Conservation (phyloP, 2,329 filamentous ascomycete genomes). For the Metarhizium humberi region DNA sequence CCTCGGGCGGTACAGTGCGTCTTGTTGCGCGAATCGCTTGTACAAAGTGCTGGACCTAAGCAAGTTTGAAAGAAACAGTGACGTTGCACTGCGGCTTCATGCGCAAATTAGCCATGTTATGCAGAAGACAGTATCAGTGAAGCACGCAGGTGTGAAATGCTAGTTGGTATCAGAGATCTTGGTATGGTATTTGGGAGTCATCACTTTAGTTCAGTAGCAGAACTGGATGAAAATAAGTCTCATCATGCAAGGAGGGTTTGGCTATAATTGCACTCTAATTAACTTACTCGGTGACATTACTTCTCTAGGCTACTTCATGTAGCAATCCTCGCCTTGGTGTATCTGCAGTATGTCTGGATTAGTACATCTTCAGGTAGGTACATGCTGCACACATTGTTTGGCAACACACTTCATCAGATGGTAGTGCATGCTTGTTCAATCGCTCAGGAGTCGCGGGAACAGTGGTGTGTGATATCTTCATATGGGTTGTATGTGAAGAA, state of each 20-base stretch:
- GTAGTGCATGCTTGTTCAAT: slow-evolving; percentile 65
- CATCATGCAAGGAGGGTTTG: slow-evolving; percentile 41
- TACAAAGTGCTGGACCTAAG: neutral
- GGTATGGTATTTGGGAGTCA: slow-evolving; percentile 58
- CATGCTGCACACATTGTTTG: neutral
- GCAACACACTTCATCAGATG: slow-evolving; percentile 45
- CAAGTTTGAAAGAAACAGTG: neutral
- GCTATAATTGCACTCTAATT: no score
- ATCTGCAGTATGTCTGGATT: neutral
- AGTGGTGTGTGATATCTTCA: slow-evolving; percentile 50
- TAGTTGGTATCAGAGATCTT: slow-evolving; percentile 42
- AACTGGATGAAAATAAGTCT: slow-evolving; percentile 57
- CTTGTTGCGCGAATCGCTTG: neutral
- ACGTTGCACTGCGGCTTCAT: neutral
- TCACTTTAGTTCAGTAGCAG: slow-evolving; percentile 65
- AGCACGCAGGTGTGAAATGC: neutral
- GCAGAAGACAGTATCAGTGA: neutral
- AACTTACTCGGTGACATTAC: no score
- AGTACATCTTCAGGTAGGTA: neutral
- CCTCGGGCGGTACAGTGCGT: neutral
- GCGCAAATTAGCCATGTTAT: neutral
- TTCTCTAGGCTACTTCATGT: no score
- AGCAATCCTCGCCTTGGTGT: neutral
- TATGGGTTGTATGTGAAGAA: slow-evolving; percentile 7
- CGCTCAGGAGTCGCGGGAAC: slow-evolving; percentile 56